Base-by-base conservation (phyloP, 768 basidiomycete genomes). In the Pleurotus ostreatus region DNA sequence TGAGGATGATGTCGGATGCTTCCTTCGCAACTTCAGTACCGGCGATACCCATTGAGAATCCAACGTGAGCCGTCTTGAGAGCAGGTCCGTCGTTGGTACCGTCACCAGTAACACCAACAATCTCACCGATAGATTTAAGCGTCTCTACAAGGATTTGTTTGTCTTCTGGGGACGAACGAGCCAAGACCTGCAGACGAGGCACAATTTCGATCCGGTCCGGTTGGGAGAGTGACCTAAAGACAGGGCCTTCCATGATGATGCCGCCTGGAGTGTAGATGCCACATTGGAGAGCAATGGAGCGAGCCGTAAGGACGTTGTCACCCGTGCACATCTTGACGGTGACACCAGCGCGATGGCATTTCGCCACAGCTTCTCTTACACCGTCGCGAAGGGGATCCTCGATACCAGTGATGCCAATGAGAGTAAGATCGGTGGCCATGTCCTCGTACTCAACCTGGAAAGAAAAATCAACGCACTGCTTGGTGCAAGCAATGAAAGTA, bases 21-120 rank as follows among this genome's bases (percentile, higher is more conserved):
- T 98, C 95, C 72, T 99, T 98, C 47, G 97, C 95, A 15, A 99
- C 94, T 69, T 99, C 97, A 1, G 97, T 99, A 8, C 97, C 97
- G 25, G 94, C 86, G 61, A 94, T 88, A 62, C 92, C 92, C 93
- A 95, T 95, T 3, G 92, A 94, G 75, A 98, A 98, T 26, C 97
- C 96, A 26, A 99, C 94, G 64, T 98, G 79, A 22, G 97, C 96
- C 1, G 89, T 90, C 75, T 95, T 97, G 59, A 98, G 81, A 5
- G 95, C 95, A 26, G 94, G 95, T 0, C 94, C 96, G 66, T 99
- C 97, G 71, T 99, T 98, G 3, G 95, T 97, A 60, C 97, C 97
- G 60, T 98, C 97, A 44, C 97, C 97, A 23, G 97, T 98, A 43
- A 98, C 96, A 58, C 93, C 93, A 23, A 95, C 91, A 57, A 94